Evolutionary conservation across 345 rosid genomes (phyloP), one percentile per base, ranked within the genome.

Genomic region (Ceriops zippeliana): DNA sequence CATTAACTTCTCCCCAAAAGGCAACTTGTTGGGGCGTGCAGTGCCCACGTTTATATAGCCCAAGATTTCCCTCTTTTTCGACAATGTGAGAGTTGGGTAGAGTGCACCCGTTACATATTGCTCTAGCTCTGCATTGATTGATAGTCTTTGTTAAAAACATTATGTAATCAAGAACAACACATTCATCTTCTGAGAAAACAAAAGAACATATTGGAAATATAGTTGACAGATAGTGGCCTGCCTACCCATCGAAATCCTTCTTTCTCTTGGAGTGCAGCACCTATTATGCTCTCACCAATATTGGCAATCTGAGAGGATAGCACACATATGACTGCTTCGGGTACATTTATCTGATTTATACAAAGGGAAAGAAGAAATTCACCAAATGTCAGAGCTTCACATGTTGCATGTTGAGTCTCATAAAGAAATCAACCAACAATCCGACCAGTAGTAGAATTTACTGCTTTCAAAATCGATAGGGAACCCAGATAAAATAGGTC

Each of bases 231-330:
- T 21, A 56, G 62, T 8, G 26, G 59, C 22, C 26, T 72, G 52
- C 89, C 42, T 84, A 95, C 96, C 98, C 99, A 91, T 74, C 72
- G 67, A 67, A 84, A 90, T 70, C 99, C 99, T 74, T 90, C 85
- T 72, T 89, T 91, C 69, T 87, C 99, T 81, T 95, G 99, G 66
- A 90, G 73, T 15, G 74, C 71, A 69, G 98, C 97, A 72, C 99
- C 97, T 56, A 95, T 91, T 68, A 89, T 73, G 84, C 98, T 95
- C 81, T 95, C 98, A 42, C 97, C 97, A 75, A 90, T 59, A 78
- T 95, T 95, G 66, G 97, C 97, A 70, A 91, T 91, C 80, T 90
- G 98, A 68, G 98, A 90, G 72, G 99, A 96, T 67, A 87, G 73
- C 76, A 91, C 87, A 35, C 98, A 95, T 74, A 90, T 81, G 37